Conservation (phyloP, 148 eudicot genomes). For the Chenopodium quinoa region DNA sequence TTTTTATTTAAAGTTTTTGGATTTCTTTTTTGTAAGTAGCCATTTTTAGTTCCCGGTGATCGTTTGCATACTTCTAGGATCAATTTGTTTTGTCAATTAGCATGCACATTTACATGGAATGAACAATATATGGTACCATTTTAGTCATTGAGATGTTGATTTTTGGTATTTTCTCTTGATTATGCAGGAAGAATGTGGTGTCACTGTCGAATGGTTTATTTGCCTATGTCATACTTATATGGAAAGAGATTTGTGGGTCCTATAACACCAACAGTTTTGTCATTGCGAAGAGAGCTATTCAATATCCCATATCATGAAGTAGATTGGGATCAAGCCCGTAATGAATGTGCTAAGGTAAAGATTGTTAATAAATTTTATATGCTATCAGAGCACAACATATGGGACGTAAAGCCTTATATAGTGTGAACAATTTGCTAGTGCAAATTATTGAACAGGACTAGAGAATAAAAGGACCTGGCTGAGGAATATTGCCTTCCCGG, state of each 20-base stretch:
- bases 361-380: not conserved
- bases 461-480: not conserved
- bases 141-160: not conserved
- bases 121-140: not conserved
- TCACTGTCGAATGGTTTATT: constrained; percentile 97
- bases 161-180: not conserved
- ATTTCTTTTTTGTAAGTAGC: constrained; percentile 5
- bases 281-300: constrained; percentile 79
- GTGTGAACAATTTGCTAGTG: not conserved
- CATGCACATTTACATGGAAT: not conserved
- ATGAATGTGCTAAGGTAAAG: constrained; percentile 91
- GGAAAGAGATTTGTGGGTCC: constrained; percentile 98
- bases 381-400: not conserved
- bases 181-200: constrained; percentile 97
- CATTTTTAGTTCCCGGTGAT: not conserved
- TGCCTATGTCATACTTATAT: constrained; percentile 95
- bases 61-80: not conserved
- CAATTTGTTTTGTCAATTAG: not conserved
- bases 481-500: not conserved
- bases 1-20: not conserved
- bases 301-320: constrained; percentile 82
- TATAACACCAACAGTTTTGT: constrained; percentile 75
- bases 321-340: constrained; percentile 87
- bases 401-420: not conserved
- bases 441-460: not conserved